phyloP scores from a whole-genome alignment of 768 basidiomycete genomes.

The Gautieria morchelliformis region DNA sequence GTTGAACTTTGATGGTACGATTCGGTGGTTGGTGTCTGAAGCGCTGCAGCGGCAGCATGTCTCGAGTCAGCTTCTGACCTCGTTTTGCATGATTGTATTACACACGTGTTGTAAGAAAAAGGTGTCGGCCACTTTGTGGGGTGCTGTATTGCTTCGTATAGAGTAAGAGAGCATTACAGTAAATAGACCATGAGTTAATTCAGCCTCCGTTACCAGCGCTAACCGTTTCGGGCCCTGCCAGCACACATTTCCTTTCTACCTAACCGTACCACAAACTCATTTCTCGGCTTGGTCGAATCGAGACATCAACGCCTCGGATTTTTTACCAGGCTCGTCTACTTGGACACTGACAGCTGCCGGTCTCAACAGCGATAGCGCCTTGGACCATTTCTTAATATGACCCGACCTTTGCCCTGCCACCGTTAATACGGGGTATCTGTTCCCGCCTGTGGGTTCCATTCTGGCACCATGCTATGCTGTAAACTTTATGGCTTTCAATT shows the following conservation, averaged over 20 bases:
- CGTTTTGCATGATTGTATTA: not conserved
- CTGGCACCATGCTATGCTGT: not conserved
- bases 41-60: not conserved
- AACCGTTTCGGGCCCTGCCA: not conserved
- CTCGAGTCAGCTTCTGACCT: not conserved
- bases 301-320: not conserved
- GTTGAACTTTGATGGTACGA: conserved; percentile 6
- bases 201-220: not conserved
- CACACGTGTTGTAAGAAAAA: not conserved
- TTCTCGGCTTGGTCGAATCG: not conserved
- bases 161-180: not conserved
- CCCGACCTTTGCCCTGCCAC: not conserved
- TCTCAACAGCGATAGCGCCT: not conserved
- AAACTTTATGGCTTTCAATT: not conserved
- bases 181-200: not conserved
- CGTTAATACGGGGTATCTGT: not conserved
- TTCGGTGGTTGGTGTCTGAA: conserved; percentile 1
- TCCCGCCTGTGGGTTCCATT: not conserved
- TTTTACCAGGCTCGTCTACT: not conserved
- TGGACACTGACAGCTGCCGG: not conserved
- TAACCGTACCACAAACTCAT: not conserved
- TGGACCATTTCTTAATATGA: not conserved
- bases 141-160: not conserved
- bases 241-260: not conserved
- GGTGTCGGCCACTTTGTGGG: not conserved